Base-by-base conservation (phyloP, 2,329 filamentous ascomycete genomes). In the Colletotrichum godetiae region DNA sequence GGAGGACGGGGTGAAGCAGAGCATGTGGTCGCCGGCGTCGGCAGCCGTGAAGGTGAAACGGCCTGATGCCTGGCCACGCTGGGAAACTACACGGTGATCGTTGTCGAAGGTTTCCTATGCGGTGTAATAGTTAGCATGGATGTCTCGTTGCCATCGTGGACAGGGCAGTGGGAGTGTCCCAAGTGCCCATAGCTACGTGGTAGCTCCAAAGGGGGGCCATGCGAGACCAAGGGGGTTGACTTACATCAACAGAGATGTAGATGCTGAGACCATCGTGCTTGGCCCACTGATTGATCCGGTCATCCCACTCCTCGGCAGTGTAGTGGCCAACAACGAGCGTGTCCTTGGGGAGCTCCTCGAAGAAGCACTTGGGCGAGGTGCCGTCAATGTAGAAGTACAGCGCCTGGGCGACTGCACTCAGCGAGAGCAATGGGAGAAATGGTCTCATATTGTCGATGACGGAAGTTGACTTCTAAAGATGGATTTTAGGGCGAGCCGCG, bases 381-480 rank as follows among this genome's bases (percentile, higher is more conserved):
- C 93, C 94, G 82, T 98, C 95, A 83, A 98, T 92, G 88, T 94
- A 98, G 89, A 99, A 97, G 91, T 97, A 96, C 72, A 99, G 90
- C 69, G 95, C 95, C 81, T 95, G 93, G 75, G 93, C 91, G 73
- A 89, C 85, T 69, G 88, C 85, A 83, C 86, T 85, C 83, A 95
- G 87, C 74, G 92, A 88, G 80, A 95, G 87, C 77, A 94, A 84
- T 73, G 93, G 84, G 75, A 94, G 86, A 79, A 93, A 83, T 73
- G 86, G 81, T 82, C 88, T 89, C 91, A 92, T 92, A 57, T 76
- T 84, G 78, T 49, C 19, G 33, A 37, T 27, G 42, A 15, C 49
- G 52, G 22, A 35, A 22, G 66, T 55, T 67, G 61, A 37, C 46
- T 63, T 29, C 49, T 27, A 42, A 55, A 49, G 62, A 24, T 33